Conservation (phyloP, 78 protist genomes). For the Guillardia theta region DNA sequence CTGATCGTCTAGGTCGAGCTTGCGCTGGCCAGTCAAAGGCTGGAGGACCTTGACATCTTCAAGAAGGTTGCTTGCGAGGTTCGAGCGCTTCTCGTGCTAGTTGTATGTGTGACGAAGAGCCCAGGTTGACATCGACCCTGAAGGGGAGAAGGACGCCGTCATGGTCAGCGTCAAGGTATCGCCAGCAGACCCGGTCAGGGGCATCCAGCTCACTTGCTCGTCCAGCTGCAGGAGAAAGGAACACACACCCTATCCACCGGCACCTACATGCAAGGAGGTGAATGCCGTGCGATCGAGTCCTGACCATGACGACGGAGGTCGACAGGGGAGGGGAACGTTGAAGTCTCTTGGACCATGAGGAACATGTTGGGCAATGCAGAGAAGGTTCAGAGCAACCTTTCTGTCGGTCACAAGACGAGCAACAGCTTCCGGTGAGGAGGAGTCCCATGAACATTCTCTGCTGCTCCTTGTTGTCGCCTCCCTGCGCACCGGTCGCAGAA, state of each 20-base stretch:
- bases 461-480: background rate
- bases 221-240: conserved; percentile 2
- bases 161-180: background rate
- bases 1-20: too few relatives aligned
- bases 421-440: background rate
- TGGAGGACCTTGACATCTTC: background rate
- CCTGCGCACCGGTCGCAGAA: background rate
- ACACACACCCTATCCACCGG: conserved; percentile 14
- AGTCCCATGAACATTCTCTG: background rate
- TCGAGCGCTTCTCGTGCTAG: too few relatives aligned
- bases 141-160: background rate
- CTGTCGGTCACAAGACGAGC: background rate
- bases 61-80: background rate
- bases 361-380: background rate
- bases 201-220: too few relatives aligned
- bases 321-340: background rate
- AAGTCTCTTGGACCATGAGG: background rate
- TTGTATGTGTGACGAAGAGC: too few relatives aligned
- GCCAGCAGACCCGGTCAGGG: too few relatives aligned
- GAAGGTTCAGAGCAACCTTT: background rate
- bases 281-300: too few relatives aligned
- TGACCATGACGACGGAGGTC: too few relatives aligned
- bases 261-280: conserved; percentile 10
- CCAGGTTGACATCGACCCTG: background rate
- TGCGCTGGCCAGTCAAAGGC: background rate